Evolutionary conservation across 2,329 filamentous ascomycete genomes (phyloP), one percentile per base, ranked within the genome.

Genomic region (Pseudocercospora crystallina): DNA sequence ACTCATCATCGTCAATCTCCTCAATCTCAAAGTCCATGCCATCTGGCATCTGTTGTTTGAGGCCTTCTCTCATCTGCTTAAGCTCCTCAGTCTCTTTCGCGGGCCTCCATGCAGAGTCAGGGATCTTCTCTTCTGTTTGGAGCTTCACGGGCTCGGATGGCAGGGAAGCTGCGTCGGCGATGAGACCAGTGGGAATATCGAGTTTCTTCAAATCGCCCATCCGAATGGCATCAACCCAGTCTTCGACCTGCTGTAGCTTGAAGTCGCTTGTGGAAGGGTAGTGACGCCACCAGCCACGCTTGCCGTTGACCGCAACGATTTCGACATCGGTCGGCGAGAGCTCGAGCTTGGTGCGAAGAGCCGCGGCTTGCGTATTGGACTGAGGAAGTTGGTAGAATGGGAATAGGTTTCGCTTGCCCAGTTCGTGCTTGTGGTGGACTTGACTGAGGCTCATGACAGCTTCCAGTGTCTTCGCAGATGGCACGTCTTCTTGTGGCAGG

Each of bases 141-240:
- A 58, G 38, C 53, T 60, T 49, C 5, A 63, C 60, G 10, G 47
- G 50, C 43, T 64, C 62, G 8, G 47, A 53, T 8, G 65, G 62
- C 35, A 67, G 53, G 8, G 59, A 56, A 20, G 58, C 60, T n/a
- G 52, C 53, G 5, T 59, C 51, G 8, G 66, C 61, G 8, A 77
- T 57, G 32, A 77, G 40, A 4, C 65, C 64, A 52, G 86, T 81
- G 35, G 77, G 78, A 12, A 91, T 66, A 61, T 82, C 88, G 63
- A 84, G 79, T 78, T 92, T 96, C 52, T 80, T 74, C 2, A 89
- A 87, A 66, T 97, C 92, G 45, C 91, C 89, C 77, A 99, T 80
- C 33, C 90, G 85, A 56, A 97, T 90, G n/a, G 82, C 80, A 65
- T 99, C 94, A 52, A 99, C 82, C 90, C 92, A 99, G 55, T 76